Evolutionary conservation across 169 alveolate genomes (phyloP).

Genomic region (Haemoproteus tartakovskyi): DNA sequence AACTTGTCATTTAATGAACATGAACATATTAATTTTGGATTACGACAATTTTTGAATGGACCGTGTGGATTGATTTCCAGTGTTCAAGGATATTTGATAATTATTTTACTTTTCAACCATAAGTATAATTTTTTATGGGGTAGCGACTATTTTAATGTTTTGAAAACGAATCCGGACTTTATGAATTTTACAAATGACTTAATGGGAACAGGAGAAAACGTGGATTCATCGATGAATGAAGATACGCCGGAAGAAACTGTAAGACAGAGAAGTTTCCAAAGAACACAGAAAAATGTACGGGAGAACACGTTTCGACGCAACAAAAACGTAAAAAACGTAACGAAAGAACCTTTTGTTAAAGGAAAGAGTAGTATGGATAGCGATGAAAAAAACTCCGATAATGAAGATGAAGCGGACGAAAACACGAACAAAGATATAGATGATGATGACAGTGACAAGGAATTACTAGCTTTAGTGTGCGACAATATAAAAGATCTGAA

Average conservation of each 20-base stretch:
- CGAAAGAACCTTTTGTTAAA: too few species aligned
- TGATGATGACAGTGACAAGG: slow-evolving; percentile 20
- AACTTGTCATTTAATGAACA: slow-evolving; percentile 65
- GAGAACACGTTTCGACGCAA: too few species aligned
- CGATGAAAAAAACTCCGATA: not conserved
- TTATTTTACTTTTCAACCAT: slow-evolving; percentile 69
- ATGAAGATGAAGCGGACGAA: not conserved
- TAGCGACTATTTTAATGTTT: slow-evolving; percentile 31
- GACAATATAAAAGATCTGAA: slow-evolving; percentile 46
- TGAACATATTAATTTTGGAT: slow-evolving; percentile 69
- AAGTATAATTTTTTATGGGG: slow-evolving; percentile 63
- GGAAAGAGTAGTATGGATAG: too few species aligned
- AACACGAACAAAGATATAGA: not conserved
- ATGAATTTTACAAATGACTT: slow-evolving; percentile 30
- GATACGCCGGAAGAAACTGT: too few species aligned
- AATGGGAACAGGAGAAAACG: too few species aligned
- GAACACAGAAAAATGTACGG: not conserved
- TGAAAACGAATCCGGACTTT: slow-evolving; percentile 53
- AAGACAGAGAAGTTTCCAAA: too few species aligned
- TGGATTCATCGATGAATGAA: too few species aligned
- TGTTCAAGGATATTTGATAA: slow-evolving; percentile 69
- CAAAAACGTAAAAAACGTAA: too few species aligned
- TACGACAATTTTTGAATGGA: slow-evolving; percentile 69
- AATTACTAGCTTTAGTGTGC: slow-evolving; percentile 20
- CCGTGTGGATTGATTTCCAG: slow-evolving; percentile 77